A percentile compares a stretch with the other conserved stretches of the same genome.
Conservation (phyloP, 164 flowering plant species). For the Magnolia sinica region DNA sequence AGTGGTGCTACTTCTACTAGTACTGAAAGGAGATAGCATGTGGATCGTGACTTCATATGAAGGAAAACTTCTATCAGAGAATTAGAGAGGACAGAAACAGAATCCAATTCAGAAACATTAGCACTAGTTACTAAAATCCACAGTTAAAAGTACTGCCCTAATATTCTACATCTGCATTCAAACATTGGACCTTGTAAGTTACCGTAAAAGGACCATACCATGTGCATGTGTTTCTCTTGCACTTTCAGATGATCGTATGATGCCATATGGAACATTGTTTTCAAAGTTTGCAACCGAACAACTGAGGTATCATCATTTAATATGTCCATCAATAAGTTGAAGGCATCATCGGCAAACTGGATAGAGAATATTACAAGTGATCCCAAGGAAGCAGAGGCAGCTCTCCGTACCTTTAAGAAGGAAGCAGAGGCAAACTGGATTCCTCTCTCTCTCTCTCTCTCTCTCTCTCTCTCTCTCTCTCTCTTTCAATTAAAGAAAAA, state of each 20-base stretch:
- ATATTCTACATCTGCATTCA: neutral
- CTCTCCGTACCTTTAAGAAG: constrained; percentile 56
- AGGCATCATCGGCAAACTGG: constrained; percentile 55
- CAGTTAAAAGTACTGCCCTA: neutral
- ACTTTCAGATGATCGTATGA: constrained; percentile 37
- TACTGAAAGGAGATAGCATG: too few species aligned
- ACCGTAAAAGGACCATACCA: constrained; percentile 38
- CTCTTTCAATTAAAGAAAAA: neutral
- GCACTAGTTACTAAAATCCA: neutral
- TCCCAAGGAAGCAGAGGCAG: constrained; percentile 64
- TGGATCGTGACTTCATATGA: neutral
- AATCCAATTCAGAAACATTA: neutral
- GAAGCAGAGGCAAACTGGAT: too few species aligned
- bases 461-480: neutral
- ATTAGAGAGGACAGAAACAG: neutral
- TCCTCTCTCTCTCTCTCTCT: neutral
- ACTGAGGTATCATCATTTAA: constrained; percentile 63
- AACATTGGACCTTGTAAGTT: neutral
- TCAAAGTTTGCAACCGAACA: constrained; percentile 63
- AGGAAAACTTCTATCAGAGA: neutral
- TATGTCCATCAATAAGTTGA: constrained; percentile 62
- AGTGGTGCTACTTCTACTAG: too few species aligned
- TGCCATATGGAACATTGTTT: constrained; percentile 61
- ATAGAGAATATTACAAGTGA: constrained; percentile 39
- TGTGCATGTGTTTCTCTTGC: constrained; percentile 61